Evolutionary conservation across 768 basidiomycete genomes (phyloP).

Genomic region (button mushroom (Agaricus bisporus)): DNA sequence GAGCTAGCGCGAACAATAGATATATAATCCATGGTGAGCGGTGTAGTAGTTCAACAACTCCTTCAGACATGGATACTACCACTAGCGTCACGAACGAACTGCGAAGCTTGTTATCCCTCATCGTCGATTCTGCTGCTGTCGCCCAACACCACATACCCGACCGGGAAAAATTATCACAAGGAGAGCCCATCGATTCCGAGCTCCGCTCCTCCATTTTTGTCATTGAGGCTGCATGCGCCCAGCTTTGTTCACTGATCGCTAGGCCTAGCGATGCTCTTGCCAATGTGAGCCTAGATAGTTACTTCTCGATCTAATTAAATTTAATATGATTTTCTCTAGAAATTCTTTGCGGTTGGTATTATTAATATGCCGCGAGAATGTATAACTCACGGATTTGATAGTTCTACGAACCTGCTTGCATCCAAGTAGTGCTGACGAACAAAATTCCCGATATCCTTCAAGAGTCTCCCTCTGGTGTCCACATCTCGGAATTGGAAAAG

Average conservation of each 20-base stretch:
- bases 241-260: slow-evolving; percentile 23
- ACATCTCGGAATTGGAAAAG: slow-evolving; percentile 24
- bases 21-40: no score
- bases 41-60: no score
- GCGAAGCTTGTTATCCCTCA: slow-evolving; percentile 16
- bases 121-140: slow-evolving; percentile 14
- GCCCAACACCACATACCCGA: slow-evolving; percentile 25
- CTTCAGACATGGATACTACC: background rate
- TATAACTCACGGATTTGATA: background rate
- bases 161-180: slow-evolving; percentile 5
- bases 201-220: slow-evolving; percentile 24
- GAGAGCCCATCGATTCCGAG: slow-evolving; percentile 22
- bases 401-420: slow-evolving; percentile 26
- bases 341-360: slow-evolving; percentile 12
- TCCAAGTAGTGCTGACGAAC: slow-evolving; percentile 27
- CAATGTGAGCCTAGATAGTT: slow-evolving; percentile 14
- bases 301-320: no score
- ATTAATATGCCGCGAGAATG: background rate
- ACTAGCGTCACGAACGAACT: background rate
- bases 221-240: slow-evolving; percentile 29
- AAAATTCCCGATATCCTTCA: slow-evolving; percentile 33
- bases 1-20: no score
- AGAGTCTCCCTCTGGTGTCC: slow-evolving; percentile 28
- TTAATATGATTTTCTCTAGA: background rate
- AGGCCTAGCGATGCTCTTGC: slow-evolving; percentile 25